phyloP scores from a whole-genome alignment of 495 filamentous ascomycete species.

The Penicillium samsonianum region DNA sequence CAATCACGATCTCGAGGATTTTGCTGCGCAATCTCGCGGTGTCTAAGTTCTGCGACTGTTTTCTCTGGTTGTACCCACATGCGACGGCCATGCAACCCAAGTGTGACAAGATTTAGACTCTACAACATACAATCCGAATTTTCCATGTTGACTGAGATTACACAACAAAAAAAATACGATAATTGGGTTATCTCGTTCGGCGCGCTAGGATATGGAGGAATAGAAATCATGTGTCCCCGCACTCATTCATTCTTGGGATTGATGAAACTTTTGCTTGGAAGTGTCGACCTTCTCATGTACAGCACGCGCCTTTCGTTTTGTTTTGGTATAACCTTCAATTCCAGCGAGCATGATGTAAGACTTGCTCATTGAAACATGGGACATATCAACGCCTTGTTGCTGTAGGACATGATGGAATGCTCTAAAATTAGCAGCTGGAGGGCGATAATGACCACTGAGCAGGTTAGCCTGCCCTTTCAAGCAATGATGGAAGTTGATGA shows the following conservation, averaged over 20 bases:
- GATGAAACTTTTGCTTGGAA: constrained; percentile 23
- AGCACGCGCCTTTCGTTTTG: constrained; percentile 59
- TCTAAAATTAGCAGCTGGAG: constrained; percentile 75
- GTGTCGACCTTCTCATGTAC: constrained; percentile 37
- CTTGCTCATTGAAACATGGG: constrained; percentile 71
- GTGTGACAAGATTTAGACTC: neutral
- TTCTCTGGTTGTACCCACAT: constrained; percentile 38
- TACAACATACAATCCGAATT: neutral
- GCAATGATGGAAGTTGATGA: neutral
- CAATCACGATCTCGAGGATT: constrained; percentile 29
- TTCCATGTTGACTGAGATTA: neutral
- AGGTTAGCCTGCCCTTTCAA: constrained; percentile 25
- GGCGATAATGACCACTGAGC: constrained; percentile 79
- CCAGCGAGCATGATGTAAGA: constrained; percentile 81
- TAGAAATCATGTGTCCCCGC: neutral
- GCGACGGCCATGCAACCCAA: neutral
- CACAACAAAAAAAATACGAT: neutral
- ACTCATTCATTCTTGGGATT: neutral
- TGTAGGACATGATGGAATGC: constrained; percentile 73
- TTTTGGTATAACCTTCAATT: constrained; percentile 71
- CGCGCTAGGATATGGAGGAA: constrained; percentile 11
- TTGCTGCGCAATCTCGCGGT: constrained; percentile 36
- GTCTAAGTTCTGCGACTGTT: constrained; percentile 42
- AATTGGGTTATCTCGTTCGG: constrained; percentile 35
- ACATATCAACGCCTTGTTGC: constrained; percentile 77